Percentiles rank a stretch among this genome's conserved stretches.
Evolutionary conservation across 768 basidiomycete genomes (phyloP).

Genomic region (Coprinellus micaceus): DNA sequence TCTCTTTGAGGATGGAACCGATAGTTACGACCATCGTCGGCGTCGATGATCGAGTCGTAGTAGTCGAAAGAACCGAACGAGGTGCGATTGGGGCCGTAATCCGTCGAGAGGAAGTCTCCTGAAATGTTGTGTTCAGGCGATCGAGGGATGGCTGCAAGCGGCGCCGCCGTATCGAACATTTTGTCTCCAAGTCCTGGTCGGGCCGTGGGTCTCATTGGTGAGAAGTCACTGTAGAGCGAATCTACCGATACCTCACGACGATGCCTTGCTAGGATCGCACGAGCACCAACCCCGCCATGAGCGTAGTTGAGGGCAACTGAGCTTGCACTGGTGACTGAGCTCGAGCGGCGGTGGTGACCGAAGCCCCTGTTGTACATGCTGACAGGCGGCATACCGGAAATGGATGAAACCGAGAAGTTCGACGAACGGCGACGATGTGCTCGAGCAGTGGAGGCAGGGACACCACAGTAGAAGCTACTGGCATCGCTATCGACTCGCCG

Average conservation of each 20-base stretch:
- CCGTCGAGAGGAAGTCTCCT: slow-evolving; percentile 13
- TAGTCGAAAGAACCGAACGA: slow-evolving; percentile 39
- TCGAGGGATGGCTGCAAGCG: slow-evolving; percentile 60
- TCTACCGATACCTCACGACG: slow-evolving; percentile 57
- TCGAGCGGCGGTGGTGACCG: slow-evolving; percentile 43
- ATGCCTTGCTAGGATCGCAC: slow-evolving; percentile 59
- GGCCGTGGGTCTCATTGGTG: slow-evolving; percentile 45
- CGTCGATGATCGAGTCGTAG: slow-evolving; percentile 68
- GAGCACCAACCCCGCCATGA: slow-evolving; percentile 50
- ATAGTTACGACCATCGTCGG: slow-evolving; percentile 7
- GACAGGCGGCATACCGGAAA: slow-evolving; percentile 54
- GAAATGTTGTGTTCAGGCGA: slow-evolving; percentile 52
- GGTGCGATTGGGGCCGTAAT: slow-evolving; percentile 24
- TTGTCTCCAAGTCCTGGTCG: slow-evolving; percentile 82
- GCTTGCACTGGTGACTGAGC: slow-evolving; percentile 40
- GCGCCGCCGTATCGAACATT: slow-evolving; percentile 71
- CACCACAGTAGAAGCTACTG: slow-evolving; percentile 71
- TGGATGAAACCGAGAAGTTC: slow-evolving; percentile 46
- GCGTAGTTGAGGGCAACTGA: slow-evolving; percentile 58
- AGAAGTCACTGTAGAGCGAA: slow-evolving; percentile 63
- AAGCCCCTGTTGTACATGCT: slow-evolving; percentile 71
- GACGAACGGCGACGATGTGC: slow-evolving; percentile 65
- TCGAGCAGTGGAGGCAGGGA: slow-evolving; percentile 56
- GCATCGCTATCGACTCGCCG: slow-evolving; percentile 68
- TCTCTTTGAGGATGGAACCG: neutral